Evolutionary conservation across 768 basidiomycete genomes (phyloP).

Genomic region (Naganishia vaughanmartiniae): DNA sequence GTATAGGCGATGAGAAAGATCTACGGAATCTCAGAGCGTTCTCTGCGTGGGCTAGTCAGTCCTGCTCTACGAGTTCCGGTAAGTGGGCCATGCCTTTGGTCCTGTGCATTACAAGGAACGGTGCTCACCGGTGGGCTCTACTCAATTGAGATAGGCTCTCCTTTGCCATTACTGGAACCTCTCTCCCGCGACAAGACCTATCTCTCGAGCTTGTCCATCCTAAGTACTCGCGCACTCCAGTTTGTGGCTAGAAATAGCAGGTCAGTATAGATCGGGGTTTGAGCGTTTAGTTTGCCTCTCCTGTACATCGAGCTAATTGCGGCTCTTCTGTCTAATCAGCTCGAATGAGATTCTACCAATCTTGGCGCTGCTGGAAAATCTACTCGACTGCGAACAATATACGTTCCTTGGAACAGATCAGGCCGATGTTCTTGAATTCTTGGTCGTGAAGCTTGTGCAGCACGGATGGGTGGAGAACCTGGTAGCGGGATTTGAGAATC

Average conservation of each 20-base stretch:
- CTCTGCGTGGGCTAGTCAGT: slow-evolving; percentile 20
- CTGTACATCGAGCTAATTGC: background rate
- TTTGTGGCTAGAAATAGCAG: slow-evolving; percentile 15
- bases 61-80: slow-evolving; percentile 22
- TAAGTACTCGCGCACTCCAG: slow-evolving; percentile 30
- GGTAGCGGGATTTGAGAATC: slow-evolving; percentile 25
- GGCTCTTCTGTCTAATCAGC: background rate
- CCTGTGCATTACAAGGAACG: background rate
- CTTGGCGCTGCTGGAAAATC: slow-evolving; percentile 34
- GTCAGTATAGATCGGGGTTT: background rate
- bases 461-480: slow-evolving; percentile 41
- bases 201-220: slow-evolving; percentile 27
- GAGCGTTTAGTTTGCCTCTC: background rate
- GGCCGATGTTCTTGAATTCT: background rate
- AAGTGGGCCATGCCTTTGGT: background rate
- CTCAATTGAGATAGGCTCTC: background rate
- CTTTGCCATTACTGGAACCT: slow-evolving; percentile 10
- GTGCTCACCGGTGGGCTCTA: background rate
- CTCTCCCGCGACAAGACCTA: slow-evolving; percentile 25
- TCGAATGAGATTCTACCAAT: background rate
- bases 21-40: slow-evolving; percentile 4
- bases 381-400: slow-evolving; percentile 24
- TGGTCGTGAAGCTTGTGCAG: background rate
- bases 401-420: background rate
- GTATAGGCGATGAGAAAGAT: slow-evolving; percentile 22